Conservation (phyloP, 1,284 basidiomycete species). For the Fomes fomentarius region DNA sequence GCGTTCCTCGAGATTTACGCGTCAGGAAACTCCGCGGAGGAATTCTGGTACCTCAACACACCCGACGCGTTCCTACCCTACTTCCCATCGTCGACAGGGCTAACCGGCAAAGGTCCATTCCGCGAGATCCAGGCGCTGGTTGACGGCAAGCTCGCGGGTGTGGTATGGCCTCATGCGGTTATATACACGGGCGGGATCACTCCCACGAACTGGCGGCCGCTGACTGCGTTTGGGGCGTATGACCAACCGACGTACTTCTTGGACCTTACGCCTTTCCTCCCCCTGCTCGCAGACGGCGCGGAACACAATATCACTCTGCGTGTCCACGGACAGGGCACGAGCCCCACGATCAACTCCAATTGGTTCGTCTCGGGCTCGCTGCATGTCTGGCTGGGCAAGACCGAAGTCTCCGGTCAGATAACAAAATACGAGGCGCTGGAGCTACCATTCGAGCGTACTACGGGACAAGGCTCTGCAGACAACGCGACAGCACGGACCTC, state of each 20-base stretch:
- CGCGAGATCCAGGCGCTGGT: conserved; percentile 75
- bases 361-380: conserved; percentile 77
- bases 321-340: conserved; percentile 68
- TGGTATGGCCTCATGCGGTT: conserved; percentile 73
- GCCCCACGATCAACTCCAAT: conserved; percentile 63
- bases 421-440: conserved; percentile 47
- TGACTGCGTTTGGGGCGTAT: conserved; percentile 73
- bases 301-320: conserved; percentile 68
- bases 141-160: conserved; percentile 73
- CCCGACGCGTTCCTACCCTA: conserved; percentile 57
- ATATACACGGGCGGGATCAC: conserved; percentile 79
- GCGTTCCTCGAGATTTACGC: conserved; percentile 70
- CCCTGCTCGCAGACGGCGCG: conserved; percentile 63
- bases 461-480: conserved; percentile 37
- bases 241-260: conserved; percentile 77
- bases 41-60: conserved; percentile 77
- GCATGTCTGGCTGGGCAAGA: conserved; percentile 50
- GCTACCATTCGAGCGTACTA: conserved; percentile 34
- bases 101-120: conserved; percentile 64
- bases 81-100: conserved; percentile 47
- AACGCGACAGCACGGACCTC: conserved; percentile 40
- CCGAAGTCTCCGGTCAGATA: conserved; percentile 64
- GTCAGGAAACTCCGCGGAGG: conserved; percentile 70
- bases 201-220: conserved; percentile 75
- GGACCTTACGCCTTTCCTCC: conserved; percentile 77